Percentiles rank a stretch among this genome's conserved stretches.
phyloP scores from a whole-genome alignment of 2,329 filamentous ascomycete species.

The Phialophora tarda region DNA sequence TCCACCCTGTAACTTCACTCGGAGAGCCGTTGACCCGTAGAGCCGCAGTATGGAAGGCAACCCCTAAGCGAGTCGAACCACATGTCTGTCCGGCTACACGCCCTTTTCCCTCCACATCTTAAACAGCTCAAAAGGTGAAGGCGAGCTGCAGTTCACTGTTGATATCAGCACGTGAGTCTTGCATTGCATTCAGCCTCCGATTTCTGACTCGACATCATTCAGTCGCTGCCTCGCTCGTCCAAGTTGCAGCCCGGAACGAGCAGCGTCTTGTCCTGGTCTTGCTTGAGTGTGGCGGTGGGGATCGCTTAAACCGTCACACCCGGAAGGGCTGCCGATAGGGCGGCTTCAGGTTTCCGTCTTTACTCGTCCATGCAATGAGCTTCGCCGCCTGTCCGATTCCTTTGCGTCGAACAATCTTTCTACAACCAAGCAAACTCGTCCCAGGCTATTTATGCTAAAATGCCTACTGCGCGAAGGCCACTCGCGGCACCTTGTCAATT shows the following conservation, averaged over 20 bases:
- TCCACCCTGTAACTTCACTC: not conserved
- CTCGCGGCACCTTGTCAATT: not conserved
- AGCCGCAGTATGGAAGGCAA: not conserved
- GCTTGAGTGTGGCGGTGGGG: not conserved
- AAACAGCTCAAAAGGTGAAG: not conserved
- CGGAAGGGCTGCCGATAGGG: not conserved
- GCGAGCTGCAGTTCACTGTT: not conserved
- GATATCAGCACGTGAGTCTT: not conserved
- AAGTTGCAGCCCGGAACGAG: not conserved
- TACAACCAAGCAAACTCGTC: not conserved
- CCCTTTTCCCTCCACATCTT: not conserved
- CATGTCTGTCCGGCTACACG: not conserved
- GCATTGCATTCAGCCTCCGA: slow-evolving; percentile 1
- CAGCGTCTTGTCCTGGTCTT: not conserved
- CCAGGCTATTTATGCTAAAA: not conserved
- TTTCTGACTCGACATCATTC: not conserved
- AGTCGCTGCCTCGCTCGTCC: not conserved
- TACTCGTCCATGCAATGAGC: not conserved
- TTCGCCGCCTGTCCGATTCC: not conserved
- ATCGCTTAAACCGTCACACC: not conserved
- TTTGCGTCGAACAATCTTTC: not conserved
- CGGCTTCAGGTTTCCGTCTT: not conserved
- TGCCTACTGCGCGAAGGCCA: too few species aligned
- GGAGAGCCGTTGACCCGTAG: not conserved
- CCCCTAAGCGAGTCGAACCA: not conserved